Evolutionary conservation across 2,329 filamentous ascomycete genomes (phyloP).

Genomic region (Neodidymelliopsis sp.): DNA sequence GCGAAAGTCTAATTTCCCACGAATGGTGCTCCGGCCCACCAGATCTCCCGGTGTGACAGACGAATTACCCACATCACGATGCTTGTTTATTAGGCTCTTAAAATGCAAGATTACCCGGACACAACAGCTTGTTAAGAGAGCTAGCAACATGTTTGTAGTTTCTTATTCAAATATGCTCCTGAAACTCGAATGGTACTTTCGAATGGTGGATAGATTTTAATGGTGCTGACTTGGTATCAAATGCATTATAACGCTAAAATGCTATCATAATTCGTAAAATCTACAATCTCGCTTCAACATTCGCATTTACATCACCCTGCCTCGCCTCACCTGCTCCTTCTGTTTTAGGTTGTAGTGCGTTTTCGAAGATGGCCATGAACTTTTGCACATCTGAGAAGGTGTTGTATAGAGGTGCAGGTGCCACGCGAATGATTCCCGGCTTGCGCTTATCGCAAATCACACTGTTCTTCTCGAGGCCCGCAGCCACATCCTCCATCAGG

Average conservation of each 20-base stretch:
- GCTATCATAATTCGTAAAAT: neutral
- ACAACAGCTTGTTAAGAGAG: no score
- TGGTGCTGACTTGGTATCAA: no score
- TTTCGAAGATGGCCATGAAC: slow-evolving; percentile 56
- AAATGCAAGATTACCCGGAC: no score
- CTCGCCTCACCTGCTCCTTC: slow-evolving; percentile 1
- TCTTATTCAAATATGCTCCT: no score
- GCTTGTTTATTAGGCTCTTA: neutral
- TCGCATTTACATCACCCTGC: slow-evolving; percentile 5
- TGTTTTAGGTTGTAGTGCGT: slow-evolving; percentile 43
- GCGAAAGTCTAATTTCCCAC: slow-evolving; percentile 11
- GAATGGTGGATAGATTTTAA: no score
- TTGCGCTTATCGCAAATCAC: slow-evolving; percentile 84
- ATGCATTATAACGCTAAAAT: slow-evolving; percentile 15
- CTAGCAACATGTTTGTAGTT: no score
- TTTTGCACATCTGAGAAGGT: slow-evolving; percentile 72
- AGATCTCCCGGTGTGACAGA: neutral
- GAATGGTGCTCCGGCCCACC: slow-evolving; percentile 1
- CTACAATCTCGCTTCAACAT: slow-evolving; percentile 12
- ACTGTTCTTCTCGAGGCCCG: slow-evolving; percentile 69
- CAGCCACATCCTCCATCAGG: slow-evolving; percentile 71
- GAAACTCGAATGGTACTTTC: no score
- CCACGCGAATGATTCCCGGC: slow-evolving; percentile 84
- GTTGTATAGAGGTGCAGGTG: slow-evolving; percentile 85
- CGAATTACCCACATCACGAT: neutral